A percentile compares a stretch with the other conserved stretches of the same genome.
Conservation (phyloP, 352 stramenopile genomes). For the Pythium dissimile region DNA sequence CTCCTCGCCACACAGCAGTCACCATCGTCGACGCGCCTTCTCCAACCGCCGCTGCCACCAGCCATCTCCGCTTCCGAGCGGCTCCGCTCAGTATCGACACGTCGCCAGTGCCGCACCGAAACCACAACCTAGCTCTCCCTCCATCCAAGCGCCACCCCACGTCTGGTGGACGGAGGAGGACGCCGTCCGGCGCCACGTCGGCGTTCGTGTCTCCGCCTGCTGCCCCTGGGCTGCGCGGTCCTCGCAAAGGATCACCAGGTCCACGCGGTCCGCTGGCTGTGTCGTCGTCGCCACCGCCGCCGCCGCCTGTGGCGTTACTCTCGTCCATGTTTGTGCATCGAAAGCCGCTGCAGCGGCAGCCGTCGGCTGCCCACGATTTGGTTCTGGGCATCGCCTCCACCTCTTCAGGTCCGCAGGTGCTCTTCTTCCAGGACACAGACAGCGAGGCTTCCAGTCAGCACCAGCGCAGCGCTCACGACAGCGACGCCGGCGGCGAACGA, state of each 20-base stretch:
- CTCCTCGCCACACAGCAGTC: slow-evolving; percentile 7
- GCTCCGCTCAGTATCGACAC: slow-evolving; percentile 13
- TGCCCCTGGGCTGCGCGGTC: too few relatives aligned
- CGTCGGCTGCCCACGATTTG: background rate
- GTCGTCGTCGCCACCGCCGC: background rate
- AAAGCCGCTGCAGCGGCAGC: slow-evolving; percentile 3
- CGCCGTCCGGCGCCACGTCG: background rate
- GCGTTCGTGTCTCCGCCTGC: too few relatives aligned
- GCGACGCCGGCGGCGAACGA: background rate
- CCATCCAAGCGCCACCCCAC: background rate
- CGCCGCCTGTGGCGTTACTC: background rate
- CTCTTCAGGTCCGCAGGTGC: background rate
- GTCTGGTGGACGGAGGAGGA: background rate
- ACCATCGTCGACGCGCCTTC: background rate
- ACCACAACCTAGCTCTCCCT: background rate
- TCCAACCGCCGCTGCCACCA: background rate
- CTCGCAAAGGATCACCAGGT: background rate
- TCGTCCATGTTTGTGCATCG: slow-evolving; percentile 17
- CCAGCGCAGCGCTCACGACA: background rate
- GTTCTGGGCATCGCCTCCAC: background rate
- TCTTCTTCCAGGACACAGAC: slow-evolving; percentile 27
- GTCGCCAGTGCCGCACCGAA: background rate
- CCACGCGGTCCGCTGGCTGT: background rate
- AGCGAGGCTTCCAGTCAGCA: slow-evolving; percentile 14
- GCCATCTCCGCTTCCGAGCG: background rate